phyloP scores from a whole-genome alignment of 139 green algal genomes.

The Micractinium sp. region DNA sequence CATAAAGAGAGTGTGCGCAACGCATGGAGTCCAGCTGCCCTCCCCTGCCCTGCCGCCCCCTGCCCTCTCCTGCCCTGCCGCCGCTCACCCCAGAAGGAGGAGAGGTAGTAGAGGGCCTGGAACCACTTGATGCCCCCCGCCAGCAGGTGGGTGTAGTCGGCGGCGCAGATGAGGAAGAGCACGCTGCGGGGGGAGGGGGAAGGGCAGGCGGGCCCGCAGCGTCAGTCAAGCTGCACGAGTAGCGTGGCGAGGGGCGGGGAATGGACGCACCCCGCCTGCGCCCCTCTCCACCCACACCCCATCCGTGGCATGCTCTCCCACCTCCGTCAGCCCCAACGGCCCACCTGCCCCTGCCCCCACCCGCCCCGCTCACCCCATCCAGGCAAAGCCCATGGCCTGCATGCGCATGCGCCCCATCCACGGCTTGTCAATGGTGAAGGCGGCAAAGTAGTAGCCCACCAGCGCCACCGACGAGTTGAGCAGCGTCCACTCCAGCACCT shows the following conservation, averaged over 20 bases:
- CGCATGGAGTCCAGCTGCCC: too few relatives aligned
- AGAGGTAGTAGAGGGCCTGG: constrained; percentile 73
- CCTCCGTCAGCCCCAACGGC: background rate
- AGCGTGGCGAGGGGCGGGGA: background rate
- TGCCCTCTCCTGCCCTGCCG: background rate
- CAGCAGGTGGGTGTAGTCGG: constrained; percentile 56
- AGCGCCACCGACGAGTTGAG: constrained; percentile 77
- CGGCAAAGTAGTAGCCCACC: constrained; percentile 73
- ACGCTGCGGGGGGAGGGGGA: constrained; percentile 34
- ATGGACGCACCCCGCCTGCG: background rate
- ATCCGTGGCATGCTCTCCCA: background rate
- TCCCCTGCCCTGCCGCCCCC: too few relatives aligned
- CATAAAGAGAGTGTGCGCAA: too few relatives aligned
- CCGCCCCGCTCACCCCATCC: background rate
- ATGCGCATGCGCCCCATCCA: constrained; percentile 67
- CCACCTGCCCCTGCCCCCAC: background rate
- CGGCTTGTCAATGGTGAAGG: constrained; percentile 68
- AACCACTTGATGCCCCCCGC: constrained; percentile 49
- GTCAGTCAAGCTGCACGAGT: background rate
- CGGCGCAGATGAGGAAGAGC: constrained; percentile 75
- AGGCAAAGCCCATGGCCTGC: constrained; percentile 65
- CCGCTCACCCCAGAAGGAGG: constrained; percentile 66
- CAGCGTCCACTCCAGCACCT: constrained; percentile 73
- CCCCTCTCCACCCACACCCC: background rate
- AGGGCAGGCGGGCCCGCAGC: background rate